Conservation (phyloP, 306 rosid species). For the Hippophae rhamnoides region DNA sequence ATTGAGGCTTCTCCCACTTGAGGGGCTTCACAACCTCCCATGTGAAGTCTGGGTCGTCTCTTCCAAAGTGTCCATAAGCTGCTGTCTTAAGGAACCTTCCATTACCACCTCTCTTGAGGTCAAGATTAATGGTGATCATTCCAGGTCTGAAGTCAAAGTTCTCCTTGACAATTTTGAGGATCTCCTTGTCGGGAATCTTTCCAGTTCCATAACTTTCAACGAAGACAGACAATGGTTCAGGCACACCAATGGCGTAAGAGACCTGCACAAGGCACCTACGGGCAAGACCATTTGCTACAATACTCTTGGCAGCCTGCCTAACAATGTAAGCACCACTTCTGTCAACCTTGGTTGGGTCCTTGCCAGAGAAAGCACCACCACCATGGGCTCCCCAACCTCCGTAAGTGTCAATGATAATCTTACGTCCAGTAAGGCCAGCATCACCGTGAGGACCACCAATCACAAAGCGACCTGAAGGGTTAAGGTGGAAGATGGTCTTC, state of each 20-base stretch:
- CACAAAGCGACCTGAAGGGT: conserved; percentile 98
- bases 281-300: conserved; percentile 86
- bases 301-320: conserved; percentile 96
- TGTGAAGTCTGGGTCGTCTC: conserved; percentile 95
- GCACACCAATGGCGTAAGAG: conserved; percentile 96
- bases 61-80: conserved; percentile 97
- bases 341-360: conserved; percentile 99
- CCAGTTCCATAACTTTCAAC: conserved; percentile 83
- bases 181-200: conserved; percentile 87
- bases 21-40: conserved; percentile 99
- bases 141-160: conserved; percentile 95
- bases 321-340: conserved; percentile 96
- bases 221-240: conserved; percentile 85
- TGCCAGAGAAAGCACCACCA: conserved; percentile 99
- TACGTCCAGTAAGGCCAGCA: conserved; percentile 98
- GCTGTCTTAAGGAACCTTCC: conserved; percentile 90
- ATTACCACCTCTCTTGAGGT: conserved; percentile 85
- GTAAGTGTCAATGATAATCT: conserved; percentile 92
- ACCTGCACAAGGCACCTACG: conserved; percentile 90
- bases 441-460: conserved; percentile 99
- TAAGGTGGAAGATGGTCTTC: conserved; percentile 97
- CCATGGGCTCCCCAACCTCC: conserved; percentile 99
- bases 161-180: conserved; percentile 86
- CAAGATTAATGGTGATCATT: conserved; percentile 90
- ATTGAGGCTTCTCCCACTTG: conserved; percentile 87